These are phyloP conservation scores for Gastrolobium bilobum DNA, from an alignment of 306 rosid genomes.

Conservation along the genomic window DNA sequence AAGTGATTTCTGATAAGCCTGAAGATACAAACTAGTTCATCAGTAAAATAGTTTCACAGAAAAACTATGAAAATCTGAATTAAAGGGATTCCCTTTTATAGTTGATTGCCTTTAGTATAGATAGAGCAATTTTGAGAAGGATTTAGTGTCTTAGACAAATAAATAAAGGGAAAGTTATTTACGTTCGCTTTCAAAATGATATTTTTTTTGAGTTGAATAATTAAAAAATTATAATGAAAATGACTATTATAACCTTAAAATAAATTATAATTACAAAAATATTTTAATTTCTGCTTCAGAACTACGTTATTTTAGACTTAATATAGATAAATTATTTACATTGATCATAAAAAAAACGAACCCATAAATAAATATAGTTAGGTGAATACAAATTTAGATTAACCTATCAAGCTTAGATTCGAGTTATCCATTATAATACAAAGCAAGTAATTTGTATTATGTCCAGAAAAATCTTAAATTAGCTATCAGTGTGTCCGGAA, in stretches of 20 bases:
- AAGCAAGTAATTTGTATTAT: background rate
- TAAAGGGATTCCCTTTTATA: background rate
- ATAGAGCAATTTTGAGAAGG: background rate
- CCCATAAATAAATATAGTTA: background rate
- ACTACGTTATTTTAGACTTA: too few species aligned
- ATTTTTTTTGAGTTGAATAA: too few species aligned
- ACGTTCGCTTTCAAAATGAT: too few species aligned
- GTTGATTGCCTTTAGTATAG: background rate
- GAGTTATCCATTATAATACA: background rate
- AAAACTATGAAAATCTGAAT: background rate
- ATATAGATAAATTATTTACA: too few species aligned
- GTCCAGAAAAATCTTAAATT: constrained; percentile 23
- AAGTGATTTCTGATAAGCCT: too few species aligned
- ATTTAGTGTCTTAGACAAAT: background rate
- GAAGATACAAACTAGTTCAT: background rate
- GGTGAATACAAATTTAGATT: constrained; percentile 4
- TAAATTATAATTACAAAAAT: too few species aligned
- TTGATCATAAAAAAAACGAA: too few species aligned
- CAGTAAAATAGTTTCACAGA: background rate
- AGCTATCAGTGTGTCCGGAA: constrained; percentile 6
- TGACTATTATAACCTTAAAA: too few species aligned
- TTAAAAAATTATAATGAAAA: too few species aligned
- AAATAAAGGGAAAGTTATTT: background rate
- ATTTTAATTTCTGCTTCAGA: too few species aligned
- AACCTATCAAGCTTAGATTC: background rate